Evolutionary conservation across 2,329 filamentous ascomycete species (phyloP).

Genomic region (Aspergillus caelatus): DNA sequence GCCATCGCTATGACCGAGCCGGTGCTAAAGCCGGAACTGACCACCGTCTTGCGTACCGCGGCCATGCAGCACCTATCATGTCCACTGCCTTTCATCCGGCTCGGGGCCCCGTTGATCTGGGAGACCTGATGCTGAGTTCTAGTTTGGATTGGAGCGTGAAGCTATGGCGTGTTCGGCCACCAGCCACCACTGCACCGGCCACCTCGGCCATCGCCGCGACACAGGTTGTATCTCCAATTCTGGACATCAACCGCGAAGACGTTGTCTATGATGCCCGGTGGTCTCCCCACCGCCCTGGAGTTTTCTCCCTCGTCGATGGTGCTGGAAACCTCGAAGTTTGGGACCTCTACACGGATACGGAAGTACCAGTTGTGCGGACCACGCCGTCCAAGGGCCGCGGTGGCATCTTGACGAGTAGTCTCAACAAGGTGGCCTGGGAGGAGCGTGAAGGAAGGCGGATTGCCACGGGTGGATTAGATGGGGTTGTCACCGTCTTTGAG

Average conservation of each 20-base stretch:
- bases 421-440: conserved; percentile 97
- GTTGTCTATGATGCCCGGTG: conserved; percentile 95
- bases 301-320: conserved; percentile 93
- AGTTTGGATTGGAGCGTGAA: conserved; percentile 97
- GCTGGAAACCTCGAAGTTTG: conserved; percentile 91
- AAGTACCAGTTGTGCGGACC: conserved; percentile 84
- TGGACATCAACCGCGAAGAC: conserved; percentile 92
- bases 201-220: conserved; percentile 42
- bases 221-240: conserved; percentile 68
- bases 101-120: conserved; percentile 87
- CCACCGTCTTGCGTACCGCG: conserved; percentile 81
- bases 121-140: conserved; percentile 88
- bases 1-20: conserved; percentile 94
- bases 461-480: conserved; percentile 89
- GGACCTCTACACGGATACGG: conserved; percentile 90
- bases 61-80: conserved; percentile 93
- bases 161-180: conserved; percentile 82
- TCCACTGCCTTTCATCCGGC: conserved; percentile 94
- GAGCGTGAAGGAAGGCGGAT: conserved; percentile 81
- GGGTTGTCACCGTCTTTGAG: conserved; percentile 88
- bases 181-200: conserved; percentile 44
- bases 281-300: conserved; percentile 90
- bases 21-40: conserved; percentile 97
- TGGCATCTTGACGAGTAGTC: conserved; percentile 75
- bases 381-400: conserved; percentile 65